phyloP scores from a whole-genome alignment of 192 early-diverging fungal species.

The Haplosporangium gracile region DNA sequence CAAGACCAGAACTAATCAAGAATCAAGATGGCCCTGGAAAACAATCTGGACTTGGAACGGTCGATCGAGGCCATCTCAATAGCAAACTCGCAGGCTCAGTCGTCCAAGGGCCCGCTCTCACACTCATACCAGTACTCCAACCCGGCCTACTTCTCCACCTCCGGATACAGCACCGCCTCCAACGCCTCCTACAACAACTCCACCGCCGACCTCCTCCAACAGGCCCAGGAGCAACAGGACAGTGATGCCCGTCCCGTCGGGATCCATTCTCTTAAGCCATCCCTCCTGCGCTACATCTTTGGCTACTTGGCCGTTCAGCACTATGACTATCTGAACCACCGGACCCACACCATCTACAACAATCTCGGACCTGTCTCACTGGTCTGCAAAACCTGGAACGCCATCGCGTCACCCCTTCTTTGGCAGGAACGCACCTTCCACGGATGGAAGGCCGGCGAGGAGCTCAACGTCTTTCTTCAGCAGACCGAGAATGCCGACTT shows the following conservation, averaged over 20 bases:
- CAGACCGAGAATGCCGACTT: conserved; percentile 54
- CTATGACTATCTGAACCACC: conserved; percentile 55
- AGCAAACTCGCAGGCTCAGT: conserved; percentile 6
- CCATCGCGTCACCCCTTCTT: conserved; percentile 46
- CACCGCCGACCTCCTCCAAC: conserved; percentile 28
- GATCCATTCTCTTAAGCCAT: conserved; percentile 47
- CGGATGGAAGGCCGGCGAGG: conserved; percentile 56
- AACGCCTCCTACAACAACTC: conserved; percentile 36
- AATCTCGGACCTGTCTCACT: conserved; percentile 43
- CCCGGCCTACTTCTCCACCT: conserved; percentile 23
- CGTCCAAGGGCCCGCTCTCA: conserved; percentile 6
- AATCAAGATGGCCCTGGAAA: conserved; percentile 40
- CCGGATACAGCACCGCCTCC: conserved; percentile 14
- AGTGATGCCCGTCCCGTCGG: conserved; percentile 16
- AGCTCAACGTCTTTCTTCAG: conserved; percentile 49
- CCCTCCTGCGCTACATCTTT: conserved; percentile 49
- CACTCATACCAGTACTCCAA: conserved; percentile 33
- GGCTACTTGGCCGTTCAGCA: conserved; percentile 44
- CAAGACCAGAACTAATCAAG: neutral
- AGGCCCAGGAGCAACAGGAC: neutral
- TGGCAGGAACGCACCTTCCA: conserved; percentile 57
- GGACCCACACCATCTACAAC: conserved; percentile 49
- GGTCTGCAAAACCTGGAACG: conserved; percentile 52
- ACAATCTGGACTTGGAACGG: conserved; percentile 27
- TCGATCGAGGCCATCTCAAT: conserved; percentile 30